A percentile compares a stretch with the other conserved stretches of the same genome.
These are phyloP conservation scores for Komagataella phaffii DNA, from an alignment of 805 yeast genomes.

Conservation along the genomic window DNA sequence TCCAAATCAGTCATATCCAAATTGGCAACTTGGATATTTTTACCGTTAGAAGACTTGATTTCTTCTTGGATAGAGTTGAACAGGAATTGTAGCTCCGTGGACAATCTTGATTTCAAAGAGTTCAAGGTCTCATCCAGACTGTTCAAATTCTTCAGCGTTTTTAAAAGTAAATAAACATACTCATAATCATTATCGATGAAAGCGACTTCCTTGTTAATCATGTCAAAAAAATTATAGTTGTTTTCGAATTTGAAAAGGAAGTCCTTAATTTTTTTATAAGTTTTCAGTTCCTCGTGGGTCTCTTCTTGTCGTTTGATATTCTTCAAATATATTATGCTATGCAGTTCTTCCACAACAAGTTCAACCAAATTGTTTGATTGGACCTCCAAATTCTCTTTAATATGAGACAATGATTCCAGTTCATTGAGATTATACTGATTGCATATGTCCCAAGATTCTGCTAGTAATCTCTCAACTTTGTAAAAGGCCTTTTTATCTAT, in stretches of 20 bases:
- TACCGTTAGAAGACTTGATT: slow-evolving; percentile 25
- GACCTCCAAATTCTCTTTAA: slow-evolving; percentile 35
- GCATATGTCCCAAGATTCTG: slow-evolving; percentile 27
- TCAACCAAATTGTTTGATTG: slow-evolving; percentile 56
- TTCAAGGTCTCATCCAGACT: slow-evolving; percentile 46
- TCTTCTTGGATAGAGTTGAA: slow-evolving; percentile 53
- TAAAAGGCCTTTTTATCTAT: slow-evolving; percentile 62
- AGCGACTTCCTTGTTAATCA: slow-evolving; percentile 1
- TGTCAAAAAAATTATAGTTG: neutral
- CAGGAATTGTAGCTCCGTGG: slow-evolving; percentile 50
- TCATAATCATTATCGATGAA: neutral
- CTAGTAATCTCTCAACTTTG: slow-evolving; percentile 23
- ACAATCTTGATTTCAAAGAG: slow-evolving; percentile 37
- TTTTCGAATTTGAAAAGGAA: neutral
- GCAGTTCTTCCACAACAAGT: slow-evolving; percentile 64
- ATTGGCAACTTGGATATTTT: slow-evolving; percentile 17
- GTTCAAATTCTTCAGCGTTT: slow-evolving; percentile 35
- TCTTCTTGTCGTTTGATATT: slow-evolving; percentile 1
- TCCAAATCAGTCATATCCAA: slow-evolving; percentile 7
- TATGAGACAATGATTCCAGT: slow-evolving; percentile 35
- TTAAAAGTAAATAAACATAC: slow-evolving; percentile 33
- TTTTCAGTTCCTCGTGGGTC: neutral
- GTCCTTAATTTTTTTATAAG: neutral
- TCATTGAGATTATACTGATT: slow-evolving; percentile 42
- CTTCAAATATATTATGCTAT: slow-evolving; percentile 52